These are phyloP conservation scores for Ascochyta lentis DNA, from an alignment of 2,329 filamentous ascomycete species.

Conservation along the genomic window DNA sequence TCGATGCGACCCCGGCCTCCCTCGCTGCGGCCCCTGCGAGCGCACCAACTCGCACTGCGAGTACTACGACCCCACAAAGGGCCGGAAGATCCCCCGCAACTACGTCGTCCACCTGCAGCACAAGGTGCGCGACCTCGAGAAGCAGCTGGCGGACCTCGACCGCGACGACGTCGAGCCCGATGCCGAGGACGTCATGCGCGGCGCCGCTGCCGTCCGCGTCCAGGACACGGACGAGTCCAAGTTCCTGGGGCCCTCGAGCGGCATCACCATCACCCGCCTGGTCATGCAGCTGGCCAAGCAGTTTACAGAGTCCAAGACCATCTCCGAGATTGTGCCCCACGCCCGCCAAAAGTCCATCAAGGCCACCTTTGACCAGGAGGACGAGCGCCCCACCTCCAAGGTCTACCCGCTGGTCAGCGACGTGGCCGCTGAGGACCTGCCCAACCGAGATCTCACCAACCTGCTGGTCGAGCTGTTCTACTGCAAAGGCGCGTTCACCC, in stretches of 20 bases:
- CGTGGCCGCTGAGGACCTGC: constrained; percentile 77
- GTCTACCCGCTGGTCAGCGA: constrained; percentile 91
- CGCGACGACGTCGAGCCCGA: constrained; percentile 74
- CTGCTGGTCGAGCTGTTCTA: constrained; percentile 84
- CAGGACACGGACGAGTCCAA: constrained; percentile 86
- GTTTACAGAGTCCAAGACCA: constrained; percentile 87
- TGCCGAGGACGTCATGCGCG: constrained; percentile 84
- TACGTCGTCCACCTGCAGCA: constrained; percentile 94
- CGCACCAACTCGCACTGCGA: constrained; percentile 90
- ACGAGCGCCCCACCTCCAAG: constrained; percentile 72
- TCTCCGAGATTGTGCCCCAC: constrained; percentile 90
- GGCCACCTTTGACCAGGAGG: constrained; percentile 72
- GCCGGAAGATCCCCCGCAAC: constrained; percentile 82
- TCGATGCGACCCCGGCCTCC: constrained; percentile 89
- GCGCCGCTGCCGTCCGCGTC: constrained; percentile 83
- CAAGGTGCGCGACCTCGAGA: constrained; percentile 80
- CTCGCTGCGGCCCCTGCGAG: constrained; percentile 90
- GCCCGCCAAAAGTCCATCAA: constrained; percentile 69
- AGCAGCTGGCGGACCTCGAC: constrained; percentile 79
- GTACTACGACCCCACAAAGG: constrained; percentile 90
- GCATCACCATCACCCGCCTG: constrained; percentile 91
- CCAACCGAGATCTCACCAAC: constrained; percentile 75
- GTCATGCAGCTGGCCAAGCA: constrained; percentile 97
- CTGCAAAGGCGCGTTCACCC: constrained; percentile 69
- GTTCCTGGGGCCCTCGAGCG: constrained; percentile 91